Evolutionary conservation across 208 protist species (phyloP), one percentile per base, ranked within the genome.

Genomic region (Acanthamoeba royreba): DNA sequence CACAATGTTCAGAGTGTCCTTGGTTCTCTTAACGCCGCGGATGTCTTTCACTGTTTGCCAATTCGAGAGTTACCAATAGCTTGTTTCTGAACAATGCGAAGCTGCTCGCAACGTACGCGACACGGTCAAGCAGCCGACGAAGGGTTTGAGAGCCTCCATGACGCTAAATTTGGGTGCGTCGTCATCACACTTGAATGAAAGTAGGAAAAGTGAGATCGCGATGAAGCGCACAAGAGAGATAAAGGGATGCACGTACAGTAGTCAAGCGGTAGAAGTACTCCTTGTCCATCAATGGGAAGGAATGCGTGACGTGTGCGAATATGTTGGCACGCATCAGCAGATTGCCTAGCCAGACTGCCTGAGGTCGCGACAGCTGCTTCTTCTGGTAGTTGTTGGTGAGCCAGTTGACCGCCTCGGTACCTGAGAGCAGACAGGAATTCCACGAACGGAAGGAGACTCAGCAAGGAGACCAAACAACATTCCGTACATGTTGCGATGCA

Each of bases 291-390:
- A 87, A 87, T 28, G 77, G 45, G 47, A 49, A 87, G 47, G 45
- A 61, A 0, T 87, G 28, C 31, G 77, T 58, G 28, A 87, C 77
- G 77, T 87, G 77, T 46, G 45, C 38, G 31, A 87, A 87, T 17
- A 15, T 31, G 47, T 58, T 58, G 47, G 77, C 31, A 31, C 42
- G 77, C 77, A 87, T 58, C 31, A 87, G 45, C 11, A 49, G 47
- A 11, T 87, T 87, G 77, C 77, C 77, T 46, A 87, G 47, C 77
- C 77, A 87, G 13, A 87, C 77, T 40, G 77, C 77, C 77, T 87
- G 77, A 17, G 45, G 31, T 15, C 77, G 77, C 7, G 42, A 49
- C 77, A 87, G 77, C 66, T 77, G 40, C 77, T 87, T 87, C 22
- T 22, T 61, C 19, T 17, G 42, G n/a, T 46, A 49, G 77, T 87